phyloP scores from a whole-genome alignment of 169 alveolate genomes.

The Plasmodium blacklocki region DNA sequence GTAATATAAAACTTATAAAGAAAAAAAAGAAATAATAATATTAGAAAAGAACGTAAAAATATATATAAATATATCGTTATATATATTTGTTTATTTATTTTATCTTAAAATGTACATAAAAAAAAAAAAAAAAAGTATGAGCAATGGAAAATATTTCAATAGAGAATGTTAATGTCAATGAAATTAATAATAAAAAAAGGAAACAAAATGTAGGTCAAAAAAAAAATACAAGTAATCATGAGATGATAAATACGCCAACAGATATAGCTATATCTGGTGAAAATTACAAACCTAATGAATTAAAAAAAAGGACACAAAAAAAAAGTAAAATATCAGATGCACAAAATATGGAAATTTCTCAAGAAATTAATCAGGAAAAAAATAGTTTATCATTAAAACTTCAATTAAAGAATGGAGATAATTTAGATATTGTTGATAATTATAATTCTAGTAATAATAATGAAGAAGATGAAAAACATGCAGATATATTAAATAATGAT shows the following conservation, averaged over 20 bases:
- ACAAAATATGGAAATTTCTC: neutral
- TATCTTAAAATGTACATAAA: no score
- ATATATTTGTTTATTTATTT: no score
- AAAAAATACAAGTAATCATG: conserved; percentile 7
- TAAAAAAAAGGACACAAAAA: conserved; percentile 10
- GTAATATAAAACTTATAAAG: neutral
- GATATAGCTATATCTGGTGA: neutral
- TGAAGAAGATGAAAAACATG: neutral
- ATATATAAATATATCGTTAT: neutral
- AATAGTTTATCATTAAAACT: neutral
- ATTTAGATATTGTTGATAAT: no score
- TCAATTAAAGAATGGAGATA: no score
- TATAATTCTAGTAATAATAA: neutral
- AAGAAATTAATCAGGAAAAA: neutral
- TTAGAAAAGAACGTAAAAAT: conserved; percentile 5
- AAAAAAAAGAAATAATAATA: conserved; percentile 9
- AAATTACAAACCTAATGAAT: neutral
- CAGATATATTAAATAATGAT: neutral
- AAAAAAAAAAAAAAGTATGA: neutral
- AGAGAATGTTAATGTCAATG: neutral
- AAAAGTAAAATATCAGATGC: conserved; percentile 1
- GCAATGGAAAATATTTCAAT: conserved; percentile 27
- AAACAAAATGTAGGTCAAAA: conserved; percentile 17
- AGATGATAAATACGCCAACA: no score
- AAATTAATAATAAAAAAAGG: conserved; percentile 9